Evolutionary conservation across 2,329 filamentous ascomycete genomes (phyloP).

Genomic region (Penicillium vulpinum): DNA sequence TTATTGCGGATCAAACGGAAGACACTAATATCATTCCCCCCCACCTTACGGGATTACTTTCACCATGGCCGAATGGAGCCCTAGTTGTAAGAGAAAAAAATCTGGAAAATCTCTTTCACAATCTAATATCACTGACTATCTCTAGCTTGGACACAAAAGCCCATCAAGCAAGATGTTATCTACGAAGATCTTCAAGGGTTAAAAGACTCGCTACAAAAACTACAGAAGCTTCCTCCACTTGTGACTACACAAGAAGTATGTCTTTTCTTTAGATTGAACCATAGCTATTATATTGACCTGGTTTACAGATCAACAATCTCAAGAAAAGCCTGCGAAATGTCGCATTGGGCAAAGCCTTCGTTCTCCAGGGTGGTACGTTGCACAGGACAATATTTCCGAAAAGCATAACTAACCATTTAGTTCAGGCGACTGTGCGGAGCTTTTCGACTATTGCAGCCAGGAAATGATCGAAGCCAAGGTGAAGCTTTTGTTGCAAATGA

Average conservation of each 20-base stretch:
- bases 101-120: neutral
- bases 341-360: conserved; percentile 84
- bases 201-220: conserved; percentile 41
- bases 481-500: conserved; percentile 96
- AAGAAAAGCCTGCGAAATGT: conserved; percentile 80
- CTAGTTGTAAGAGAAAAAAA: conserved; percentile 25
- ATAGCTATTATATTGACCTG: conserved; percentile 2
- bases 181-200: conserved; percentile 47
- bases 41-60: neutral
- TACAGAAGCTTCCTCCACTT: conserved; percentile 48
- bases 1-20: neutral
- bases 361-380: conserved; percentile 77
- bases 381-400: neutral
- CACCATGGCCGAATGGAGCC: conserved; percentile 33
- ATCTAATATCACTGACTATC: neutral
- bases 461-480: conserved; percentile 92
- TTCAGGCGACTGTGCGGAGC: conserved; percentile 79
- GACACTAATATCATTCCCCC: neutral
- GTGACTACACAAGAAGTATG: conserved; percentile 49
- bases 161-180: conserved; percentile 49
- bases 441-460: conserved; percentile 94
- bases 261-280: neutral
- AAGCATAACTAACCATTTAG: neutral
- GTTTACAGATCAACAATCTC: conserved; percentile 67
- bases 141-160: conserved; percentile 46